Conservation (phyloP, 2,329 filamentous ascomycete species). For the Sclerotinia glacialis region DNA sequence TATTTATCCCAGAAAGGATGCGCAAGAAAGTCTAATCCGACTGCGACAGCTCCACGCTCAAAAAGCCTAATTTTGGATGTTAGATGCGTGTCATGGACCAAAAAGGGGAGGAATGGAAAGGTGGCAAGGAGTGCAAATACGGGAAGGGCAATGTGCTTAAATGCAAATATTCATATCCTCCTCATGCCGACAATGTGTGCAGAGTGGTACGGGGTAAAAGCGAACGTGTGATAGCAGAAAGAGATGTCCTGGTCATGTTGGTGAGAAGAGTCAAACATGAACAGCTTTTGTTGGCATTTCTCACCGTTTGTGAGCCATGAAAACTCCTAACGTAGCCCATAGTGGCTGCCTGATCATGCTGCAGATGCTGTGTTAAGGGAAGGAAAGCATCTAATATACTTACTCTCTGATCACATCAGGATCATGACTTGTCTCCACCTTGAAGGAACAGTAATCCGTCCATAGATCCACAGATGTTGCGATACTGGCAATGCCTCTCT, state of each 20-base stretch:
- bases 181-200: constrained; percentile 42
- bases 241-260: constrained; percentile 61
- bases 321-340: constrained; percentile 38
- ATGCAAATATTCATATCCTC: constrained; percentile 49
- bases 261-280: constrained; percentile 61
- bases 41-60: constrained; percentile 78
- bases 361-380: constrained; percentile 58
- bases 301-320: constrained; percentile 61
- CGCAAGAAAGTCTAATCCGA: constrained; percentile 89
- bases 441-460: constrained; percentile 97
- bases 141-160: constrained; percentile 55
- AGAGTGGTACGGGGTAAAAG: constrained; percentile 43
- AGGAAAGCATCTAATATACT: constrained; percentile 71
- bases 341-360: constrained; percentile 38
- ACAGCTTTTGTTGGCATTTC: constrained; percentile 63
- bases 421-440: constrained; percentile 95
- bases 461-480: constrained; percentile 93
- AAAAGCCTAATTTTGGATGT: constrained; percentile 65
- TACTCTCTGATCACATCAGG: constrained; percentile 98
- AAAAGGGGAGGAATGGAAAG: constrained; percentile 34
- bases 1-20: constrained; percentile 99
- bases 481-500: constrained; percentile 90
- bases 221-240: constrained; percentile 47
- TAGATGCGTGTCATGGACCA: constrained; percentile 27
- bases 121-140: constrained; percentile 58